Percentiles rank a stretch among this genome's conserved stretches.
phyloP scores from a whole-genome alignment of 352 stramenopile species.

The Peronosclerospora sorghi region DNA sequence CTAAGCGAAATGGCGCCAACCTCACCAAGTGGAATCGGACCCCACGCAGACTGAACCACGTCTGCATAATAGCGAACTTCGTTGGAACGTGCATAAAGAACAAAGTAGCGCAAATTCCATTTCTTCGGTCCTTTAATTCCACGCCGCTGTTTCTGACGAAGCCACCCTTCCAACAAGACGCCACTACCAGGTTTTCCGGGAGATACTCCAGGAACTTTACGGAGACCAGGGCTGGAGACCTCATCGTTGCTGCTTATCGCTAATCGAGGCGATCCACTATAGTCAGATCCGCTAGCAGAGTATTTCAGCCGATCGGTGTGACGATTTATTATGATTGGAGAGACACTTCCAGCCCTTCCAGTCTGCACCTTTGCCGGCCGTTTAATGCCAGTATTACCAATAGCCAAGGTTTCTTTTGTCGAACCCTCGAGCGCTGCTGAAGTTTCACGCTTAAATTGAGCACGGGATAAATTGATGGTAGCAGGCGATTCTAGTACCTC shows the following conservation, averaged over 20 bases:
- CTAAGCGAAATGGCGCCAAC: slow-evolving; percentile 70
- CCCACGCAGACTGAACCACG: slow-evolving; percentile 69
- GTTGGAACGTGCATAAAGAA: slow-evolving; percentile 61
- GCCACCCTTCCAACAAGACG: slow-evolving; percentile 69
- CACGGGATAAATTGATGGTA: slow-evolving; percentile 1
- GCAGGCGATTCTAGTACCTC: neutral
- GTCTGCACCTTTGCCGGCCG: slow-evolving; percentile 14
- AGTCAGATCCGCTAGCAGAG: slow-evolving; percentile 29
- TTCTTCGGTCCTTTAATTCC: slow-evolving; percentile 76
- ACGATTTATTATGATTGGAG: slow-evolving; percentile 29
- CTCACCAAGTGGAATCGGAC: slow-evolving; percentile 57
- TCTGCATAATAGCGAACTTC: slow-evolving; percentile 76
- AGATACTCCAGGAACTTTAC: slow-evolving; percentile 41
- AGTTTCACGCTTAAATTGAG: slow-evolving; percentile 4
- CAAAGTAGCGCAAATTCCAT: slow-evolving; percentile 78
- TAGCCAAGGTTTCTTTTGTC: slow-evolving; percentile 1
- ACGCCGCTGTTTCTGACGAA: slow-evolving; percentile 71
- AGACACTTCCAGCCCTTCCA: slow-evolving; percentile 6
- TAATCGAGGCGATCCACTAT: slow-evolving; percentile 19
- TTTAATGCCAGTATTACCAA: neutral
- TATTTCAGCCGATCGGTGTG: slow-evolving; percentile 43
- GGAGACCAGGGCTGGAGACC: slow-evolving; percentile 36
- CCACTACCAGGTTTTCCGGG: slow-evolving; percentile 42
- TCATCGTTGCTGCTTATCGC: slow-evolving; percentile 14
- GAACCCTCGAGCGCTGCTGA: slow-evolving; percentile 12